These are phyloP conservation scores for Rhodocollybia butyracea DNA, from an alignment of 768 basidiomycete species.

Conservation along the genomic window DNA sequence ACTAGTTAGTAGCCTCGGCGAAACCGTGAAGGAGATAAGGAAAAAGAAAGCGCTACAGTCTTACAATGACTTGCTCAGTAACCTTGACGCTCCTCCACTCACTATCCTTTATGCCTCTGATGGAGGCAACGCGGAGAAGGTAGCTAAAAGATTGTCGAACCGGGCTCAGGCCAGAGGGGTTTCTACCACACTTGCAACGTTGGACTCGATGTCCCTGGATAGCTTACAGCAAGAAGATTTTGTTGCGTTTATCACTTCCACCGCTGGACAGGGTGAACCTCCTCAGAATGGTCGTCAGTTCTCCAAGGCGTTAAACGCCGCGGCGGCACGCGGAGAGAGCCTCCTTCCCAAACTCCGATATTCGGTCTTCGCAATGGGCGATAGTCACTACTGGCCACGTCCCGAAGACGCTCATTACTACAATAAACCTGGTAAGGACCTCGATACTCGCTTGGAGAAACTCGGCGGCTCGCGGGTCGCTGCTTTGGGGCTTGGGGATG, in stretches of 20 bases:
- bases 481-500: conserved; percentile 84
- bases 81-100: conserved; percentile 87
- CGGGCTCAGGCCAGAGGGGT: conserved; percentile 86
- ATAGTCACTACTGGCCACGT: conserved; percentile 99
- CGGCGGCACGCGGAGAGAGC: conserved; percentile 52
- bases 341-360: conserved; percentile 65
- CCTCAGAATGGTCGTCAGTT: conserved; percentile 94
- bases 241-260: conserved; percentile 86
- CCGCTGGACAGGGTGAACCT: conserved; percentile 95
- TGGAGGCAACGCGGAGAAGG: conserved; percentile 94
- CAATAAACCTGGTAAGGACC: conserved; percentile 93
- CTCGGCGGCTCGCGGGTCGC: conserved; percentile 79
- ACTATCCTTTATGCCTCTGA: conserved; percentile 93
- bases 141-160: conserved; percentile 81
- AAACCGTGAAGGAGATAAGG: conserved; percentile 79
- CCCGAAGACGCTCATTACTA: conserved; percentile 97
- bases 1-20: conserved; percentile 80
- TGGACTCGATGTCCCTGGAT: conserved; percentile 81
- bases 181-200: conserved; percentile 64
- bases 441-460: conserved; percentile 73
- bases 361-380: conserved; percentile 92
- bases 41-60: conserved; percentile 77
- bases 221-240: conserved; percentile 71
- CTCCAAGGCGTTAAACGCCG: conserved; percentile 80
- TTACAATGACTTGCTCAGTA: conserved; percentile 78